phyloP scores from a whole-genome alignment of 2,329 filamentous ascomycete species.

The Fonsecaea pedrosoi region DNA sequence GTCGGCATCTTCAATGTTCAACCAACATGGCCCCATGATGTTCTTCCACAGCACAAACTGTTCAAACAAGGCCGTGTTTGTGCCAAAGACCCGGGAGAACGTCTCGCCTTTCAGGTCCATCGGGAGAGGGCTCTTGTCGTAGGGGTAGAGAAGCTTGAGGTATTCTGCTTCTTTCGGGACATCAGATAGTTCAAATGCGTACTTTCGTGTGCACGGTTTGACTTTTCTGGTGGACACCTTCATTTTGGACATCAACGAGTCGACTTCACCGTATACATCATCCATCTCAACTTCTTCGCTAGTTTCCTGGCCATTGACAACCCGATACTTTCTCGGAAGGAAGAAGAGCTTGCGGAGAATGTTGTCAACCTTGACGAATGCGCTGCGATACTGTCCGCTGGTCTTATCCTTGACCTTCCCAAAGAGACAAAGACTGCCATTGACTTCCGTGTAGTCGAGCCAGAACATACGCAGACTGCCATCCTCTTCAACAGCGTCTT shows the following conservation, averaged over 20 bases:
- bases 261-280: slow-evolving; percentile 89
- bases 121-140: slow-evolving; percentile 79
- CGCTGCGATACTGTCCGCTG: slow-evolving; percentile 79
- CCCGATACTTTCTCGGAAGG: slow-evolving; percentile 73
- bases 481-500: slow-evolving; percentile 90
- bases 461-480: slow-evolving; percentile 94
- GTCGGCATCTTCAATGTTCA: slow-evolving; percentile 85
- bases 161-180: slow-evolving; percentile 91
- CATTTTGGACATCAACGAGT: slow-evolving; percentile 83
- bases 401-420: slow-evolving; percentile 94
- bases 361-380: slow-evolving; percentile 95
- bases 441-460: slow-evolving; percentile 93
- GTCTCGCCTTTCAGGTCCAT: slow-evolving; percentile 78
- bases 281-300: slow-evolving; percentile 82
- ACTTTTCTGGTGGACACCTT: slow-evolving; percentile 91
- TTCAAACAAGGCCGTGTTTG: slow-evolving; percentile 92
- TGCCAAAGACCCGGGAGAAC: slow-evolving; percentile 92
- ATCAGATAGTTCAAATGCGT: slow-evolving; percentile 88
- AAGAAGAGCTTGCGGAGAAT: slow-evolving; percentile 93
- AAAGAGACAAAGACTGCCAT: slow-evolving; percentile 89
- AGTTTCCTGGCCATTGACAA: slow-evolving; percentile 69
- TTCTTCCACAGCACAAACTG: slow-evolving; percentile 99
- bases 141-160: slow-evolving; percentile 94
- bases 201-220: slow-evolving; percentile 87
- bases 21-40: slow-evolving; percentile 98